Evolutionary conservation across 176 grass and related monocot species (phyloP).

Genomic region (Dendrocalamus sinicus): DNA sequence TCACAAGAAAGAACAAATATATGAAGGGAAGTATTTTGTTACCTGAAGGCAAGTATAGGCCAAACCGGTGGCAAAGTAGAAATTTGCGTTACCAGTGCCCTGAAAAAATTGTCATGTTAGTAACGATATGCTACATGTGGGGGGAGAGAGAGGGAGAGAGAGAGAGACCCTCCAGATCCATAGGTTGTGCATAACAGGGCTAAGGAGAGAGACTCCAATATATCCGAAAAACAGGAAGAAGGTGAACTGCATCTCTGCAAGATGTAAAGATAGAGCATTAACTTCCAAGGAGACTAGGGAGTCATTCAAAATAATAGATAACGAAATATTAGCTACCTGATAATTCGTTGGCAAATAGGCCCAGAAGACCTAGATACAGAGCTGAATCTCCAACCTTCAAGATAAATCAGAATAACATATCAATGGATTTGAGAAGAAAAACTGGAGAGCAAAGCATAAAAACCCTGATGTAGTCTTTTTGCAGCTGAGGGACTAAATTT

Average conservation of each 20-base stretch:
- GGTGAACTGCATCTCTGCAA: conserved; percentile 95
- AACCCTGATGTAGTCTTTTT: not conserved
- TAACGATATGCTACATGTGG: conserved; percentile 6
- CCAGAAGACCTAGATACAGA: conserved; percentile 92
- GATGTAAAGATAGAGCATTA: conserved; percentile 43
- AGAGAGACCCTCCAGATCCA: conserved; percentile 97
- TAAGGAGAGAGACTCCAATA: conserved; percentile 83
- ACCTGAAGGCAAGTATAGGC: conserved; percentile 99
- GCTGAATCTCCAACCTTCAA: conserved; percentile 88
- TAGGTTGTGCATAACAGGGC: conserved; percentile 97
- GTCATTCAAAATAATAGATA: conserved; percentile 8
- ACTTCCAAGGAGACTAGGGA: not conserved
- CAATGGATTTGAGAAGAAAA: conserved; percentile 34
- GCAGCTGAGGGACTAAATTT: conserved; percentile 16
- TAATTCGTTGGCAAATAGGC: conserved; percentile 89
- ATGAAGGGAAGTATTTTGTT: conserved; percentile 15
- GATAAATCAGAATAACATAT: conserved; percentile 37
- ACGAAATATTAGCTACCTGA: conserved; percentile 54
- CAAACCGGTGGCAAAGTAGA: conserved; percentile 89
- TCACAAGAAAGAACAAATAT: not conserved
- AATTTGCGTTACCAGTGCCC: conserved; percentile 93
- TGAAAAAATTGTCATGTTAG: conserved; percentile 19
- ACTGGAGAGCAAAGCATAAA: not conserved
- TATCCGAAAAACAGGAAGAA: conserved; percentile 96
- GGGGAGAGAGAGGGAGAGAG: conserved; percentile 37